A percentile compares a stretch with the other conserved stretches of the same genome.
Evolutionary conservation across 2,329 filamentous ascomycete species (phyloP).

Genomic region (Verticillium tricorpus): DNA sequence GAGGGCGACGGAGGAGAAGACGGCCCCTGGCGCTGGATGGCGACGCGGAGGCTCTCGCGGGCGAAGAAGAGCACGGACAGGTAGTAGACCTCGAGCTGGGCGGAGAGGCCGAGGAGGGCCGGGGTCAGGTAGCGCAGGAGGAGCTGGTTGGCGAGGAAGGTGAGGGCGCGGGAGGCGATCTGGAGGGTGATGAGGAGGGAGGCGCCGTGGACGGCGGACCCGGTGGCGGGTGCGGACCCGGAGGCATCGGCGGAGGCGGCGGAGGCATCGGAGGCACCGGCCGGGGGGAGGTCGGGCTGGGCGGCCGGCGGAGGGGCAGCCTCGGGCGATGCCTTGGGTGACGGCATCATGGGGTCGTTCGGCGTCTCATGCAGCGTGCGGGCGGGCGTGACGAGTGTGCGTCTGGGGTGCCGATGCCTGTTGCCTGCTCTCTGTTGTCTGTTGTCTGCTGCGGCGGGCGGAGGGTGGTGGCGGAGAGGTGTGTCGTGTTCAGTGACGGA

Average conservation of each 20-base stretch:
- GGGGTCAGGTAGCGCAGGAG: slow-evolving; percentile 86
- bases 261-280: not conserved
- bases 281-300: not conserved
- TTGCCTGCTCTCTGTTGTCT: not conserved
- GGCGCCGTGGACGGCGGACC: slow-evolving; percentile 58
- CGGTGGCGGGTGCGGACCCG: not conserved
- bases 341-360: slow-evolving; percentile 1
- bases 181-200: slow-evolving; percentile 86
- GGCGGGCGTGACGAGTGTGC: not conserved
- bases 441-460: not conserved
- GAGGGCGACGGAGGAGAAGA: slow-evolving; percentile 8
- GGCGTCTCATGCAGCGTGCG: not conserved
- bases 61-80: slow-evolving; percentile 94
- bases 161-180: slow-evolving; percentile 78
- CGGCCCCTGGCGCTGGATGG: slow-evolving; percentile 68
- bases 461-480: not conserved
- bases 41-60: slow-evolving; percentile 85
- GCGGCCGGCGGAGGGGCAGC: not conserved
- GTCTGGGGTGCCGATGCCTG: not conserved
- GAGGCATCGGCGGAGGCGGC: slow-evolving; percentile 9
- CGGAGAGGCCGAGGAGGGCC: slow-evolving; percentile 74
- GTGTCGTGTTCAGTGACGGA: not conserved
- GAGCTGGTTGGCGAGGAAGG: slow-evolving; percentile 88
- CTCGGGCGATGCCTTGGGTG: not conserved
- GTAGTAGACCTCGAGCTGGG: slow-evolving; percentile 89